Conservation (phyloP, 768 basidiomycete species). For the Pisolithus microcarpus region DNA sequence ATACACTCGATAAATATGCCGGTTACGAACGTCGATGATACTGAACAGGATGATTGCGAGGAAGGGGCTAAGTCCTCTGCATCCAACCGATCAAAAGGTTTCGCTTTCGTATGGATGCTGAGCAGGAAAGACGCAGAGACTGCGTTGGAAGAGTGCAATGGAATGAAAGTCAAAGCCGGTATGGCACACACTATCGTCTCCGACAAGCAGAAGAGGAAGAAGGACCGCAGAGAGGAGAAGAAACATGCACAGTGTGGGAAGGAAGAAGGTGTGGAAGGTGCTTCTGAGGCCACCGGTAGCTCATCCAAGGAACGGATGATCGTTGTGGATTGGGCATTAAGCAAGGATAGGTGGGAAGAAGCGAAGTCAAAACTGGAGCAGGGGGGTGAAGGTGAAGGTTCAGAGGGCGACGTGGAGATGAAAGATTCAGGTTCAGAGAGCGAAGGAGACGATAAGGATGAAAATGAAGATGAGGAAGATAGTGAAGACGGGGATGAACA, state of each 20-base stretch:
- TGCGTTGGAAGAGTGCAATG: conserved; percentile 76
- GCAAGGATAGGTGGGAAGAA: conserved; percentile 88
- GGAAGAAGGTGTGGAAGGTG: conserved; percentile 29
- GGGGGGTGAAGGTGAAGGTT: conserved; percentile 17
- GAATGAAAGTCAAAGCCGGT: conserved; percentile 59
- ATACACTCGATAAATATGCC: conserved; percentile 84
- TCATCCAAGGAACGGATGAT: conserved; percentile 53
- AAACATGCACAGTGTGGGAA: conserved; percentile 28
- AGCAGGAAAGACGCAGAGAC: conserved; percentile 77
- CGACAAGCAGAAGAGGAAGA: conserved; percentile 66
- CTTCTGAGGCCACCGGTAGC: conserved; percentile 28
- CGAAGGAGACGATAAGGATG: conserved; percentile 19
- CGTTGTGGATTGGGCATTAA: conserved; percentile 94
- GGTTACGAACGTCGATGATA: conserved; percentile 25
- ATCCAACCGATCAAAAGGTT: conserved; percentile 54
- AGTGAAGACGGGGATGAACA: conserved; percentile 30
- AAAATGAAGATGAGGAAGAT: conserved; percentile 15
- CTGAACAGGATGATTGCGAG: conserved; percentile 24
- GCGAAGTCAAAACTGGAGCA: conserved; percentile 52
- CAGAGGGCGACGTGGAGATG: conserved; percentile 30
- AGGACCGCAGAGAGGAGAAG: conserved; percentile 46
- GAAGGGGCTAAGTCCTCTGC: conserved; percentile 8
- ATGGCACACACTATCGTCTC: conserved; percentile 47
- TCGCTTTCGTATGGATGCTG: conserved; percentile 94
- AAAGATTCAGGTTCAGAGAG: conserved; percentile 21